A percentile compares a stretch with the other conserved stretches of the same genome.
Evolutionary conservation across 129 eudicot genomes (phyloP).

Genomic region (Escallonia herrerae): DNA sequence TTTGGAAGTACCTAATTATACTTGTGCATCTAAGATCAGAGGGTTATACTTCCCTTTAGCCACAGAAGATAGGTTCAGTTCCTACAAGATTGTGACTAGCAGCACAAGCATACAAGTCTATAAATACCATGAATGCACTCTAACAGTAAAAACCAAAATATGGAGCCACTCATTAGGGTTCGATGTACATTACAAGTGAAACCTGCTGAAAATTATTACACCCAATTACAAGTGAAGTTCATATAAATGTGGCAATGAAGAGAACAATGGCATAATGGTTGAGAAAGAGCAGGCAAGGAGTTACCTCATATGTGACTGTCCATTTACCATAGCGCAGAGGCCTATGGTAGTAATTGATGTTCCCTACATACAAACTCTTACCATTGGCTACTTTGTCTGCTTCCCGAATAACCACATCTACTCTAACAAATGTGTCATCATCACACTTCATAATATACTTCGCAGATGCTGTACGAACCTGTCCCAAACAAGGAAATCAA

Average conservation of each 20-base stretch:
- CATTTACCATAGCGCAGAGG: constrained; percentile 80
- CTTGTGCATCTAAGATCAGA: too few relatives aligned
- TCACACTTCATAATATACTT: constrained; percentile 93
- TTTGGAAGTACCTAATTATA: too few relatives aligned
- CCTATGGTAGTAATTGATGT: constrained; percentile 74
- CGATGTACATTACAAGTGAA: too few relatives aligned
- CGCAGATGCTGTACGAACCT: constrained; percentile 68
- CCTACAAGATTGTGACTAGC: too few relatives aligned
- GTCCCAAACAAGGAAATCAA: constrained; percentile 3
- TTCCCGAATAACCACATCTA: constrained; percentile 57
- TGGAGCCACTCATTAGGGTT: too few relatives aligned
- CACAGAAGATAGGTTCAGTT: too few relatives aligned
- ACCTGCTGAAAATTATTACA: too few relatives aligned
- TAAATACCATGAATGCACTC: too few relatives aligned
- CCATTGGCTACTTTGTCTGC: constrained; percentile 40
- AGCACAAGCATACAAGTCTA: background rate
- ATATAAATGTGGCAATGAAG: background rate
- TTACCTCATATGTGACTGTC: constrained; percentile 82
- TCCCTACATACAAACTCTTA: constrained; percentile 70
- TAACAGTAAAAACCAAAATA: too few relatives aligned
- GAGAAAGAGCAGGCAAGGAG: background rate
- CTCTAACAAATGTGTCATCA: constrained; percentile 87
- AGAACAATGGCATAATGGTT: background rate
- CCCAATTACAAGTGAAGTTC: background rate
- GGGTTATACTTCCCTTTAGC: too few relatives aligned